phyloP scores from a whole-genome alignment of 2,329 filamentous ascomycete species.

The Akanthomyces lecanii region DNA sequence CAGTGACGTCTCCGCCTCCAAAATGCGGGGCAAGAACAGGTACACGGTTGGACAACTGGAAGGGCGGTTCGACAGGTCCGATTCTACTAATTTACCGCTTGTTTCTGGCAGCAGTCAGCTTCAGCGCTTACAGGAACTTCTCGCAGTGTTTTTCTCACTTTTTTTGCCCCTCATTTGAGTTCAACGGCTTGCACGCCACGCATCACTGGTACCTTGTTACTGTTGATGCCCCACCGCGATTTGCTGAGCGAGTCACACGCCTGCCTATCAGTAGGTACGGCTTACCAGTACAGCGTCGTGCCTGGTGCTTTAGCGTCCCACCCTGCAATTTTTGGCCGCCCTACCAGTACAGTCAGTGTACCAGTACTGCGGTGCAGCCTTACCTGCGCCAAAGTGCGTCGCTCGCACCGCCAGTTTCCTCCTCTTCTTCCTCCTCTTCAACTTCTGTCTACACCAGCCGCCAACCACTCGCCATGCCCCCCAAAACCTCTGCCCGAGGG shows the following conservation, averaged over 20 bases:
- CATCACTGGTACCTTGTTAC: background rate
- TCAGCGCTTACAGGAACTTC: no score
- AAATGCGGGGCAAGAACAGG: background rate
- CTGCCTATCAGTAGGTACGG: background rate
- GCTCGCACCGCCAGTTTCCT: background rate
- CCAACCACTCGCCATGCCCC: constrained; percentile 35
- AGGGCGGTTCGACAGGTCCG: no score
- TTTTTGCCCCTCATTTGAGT: background rate
- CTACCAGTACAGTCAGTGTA: background rate
- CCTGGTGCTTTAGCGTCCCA: background rate
- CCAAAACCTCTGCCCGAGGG: constrained; percentile 44
- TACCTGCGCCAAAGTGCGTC: no score
- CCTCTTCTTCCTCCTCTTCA: background rate
- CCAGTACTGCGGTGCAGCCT: no score
- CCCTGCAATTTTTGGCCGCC: background rate
- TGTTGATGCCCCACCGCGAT: background rate
- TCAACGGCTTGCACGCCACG: no score
- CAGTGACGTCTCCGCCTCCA: background rate
- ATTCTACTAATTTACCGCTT: no score
- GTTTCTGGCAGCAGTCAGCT: no score
- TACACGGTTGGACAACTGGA: background rate
- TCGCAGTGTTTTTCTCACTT: background rate
- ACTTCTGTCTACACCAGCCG: background rate
- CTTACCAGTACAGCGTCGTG: background rate
- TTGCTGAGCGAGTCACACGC: background rate